phyloP scores from a whole-genome alignment of 768 basidiomycete genomes.

The Sutorius australiensis region DNA sequence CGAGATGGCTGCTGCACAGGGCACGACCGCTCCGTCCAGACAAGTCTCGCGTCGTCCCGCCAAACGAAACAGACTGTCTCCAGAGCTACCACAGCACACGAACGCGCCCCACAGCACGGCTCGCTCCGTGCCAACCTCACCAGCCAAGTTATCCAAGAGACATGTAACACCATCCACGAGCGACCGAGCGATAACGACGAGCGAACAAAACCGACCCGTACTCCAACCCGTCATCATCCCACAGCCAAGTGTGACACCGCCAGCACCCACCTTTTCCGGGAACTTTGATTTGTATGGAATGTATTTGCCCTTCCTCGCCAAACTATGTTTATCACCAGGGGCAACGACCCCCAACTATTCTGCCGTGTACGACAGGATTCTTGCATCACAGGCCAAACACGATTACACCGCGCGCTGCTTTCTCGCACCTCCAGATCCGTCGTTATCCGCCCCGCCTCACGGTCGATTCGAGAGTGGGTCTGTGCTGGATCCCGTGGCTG shows the following conservation, averaged over 20 bases:
- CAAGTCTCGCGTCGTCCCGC: slow-evolving; percentile 11
- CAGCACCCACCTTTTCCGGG: slow-evolving; percentile 25
- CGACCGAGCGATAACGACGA: not conserved
- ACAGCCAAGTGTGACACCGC: slow-evolving; percentile 5
- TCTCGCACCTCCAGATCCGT: slow-evolving; percentile 14
- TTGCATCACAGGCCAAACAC: slow-evolving; percentile 36
- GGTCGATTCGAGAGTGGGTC: slow-evolving; percentile 25
- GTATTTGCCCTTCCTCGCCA: slow-evolving; percentile 35
- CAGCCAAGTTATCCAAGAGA: slow-evolving; percentile 8
- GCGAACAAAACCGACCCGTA: not conserved
- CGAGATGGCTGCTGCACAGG: slow-evolving; percentile 9
- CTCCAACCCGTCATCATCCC: slow-evolving; percentile 7
- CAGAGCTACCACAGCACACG: slow-evolving; percentile 10
- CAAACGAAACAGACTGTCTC: slow-evolving; percentile 15
- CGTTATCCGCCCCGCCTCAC: slow-evolving; percentile 10
- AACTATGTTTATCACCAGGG: slow-evolving; percentile 30
- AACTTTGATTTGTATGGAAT: slow-evolving; percentile 41
- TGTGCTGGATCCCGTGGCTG: slow-evolving; percentile 34
- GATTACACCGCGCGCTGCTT: slow-evolving; percentile 35
- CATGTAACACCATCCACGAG: not conserved
- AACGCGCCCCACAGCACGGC: slow-evolving; percentile 4
- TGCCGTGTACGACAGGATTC: slow-evolving; percentile 34
- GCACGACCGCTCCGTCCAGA: not conserved
- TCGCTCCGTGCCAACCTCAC: slow-evolving; percentile 2
- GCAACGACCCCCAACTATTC: slow-evolving; percentile 27